Conservation (phyloP, 2,329 filamentous ascomycete genomes). For the Trichoderma arundinaceum region DNA sequence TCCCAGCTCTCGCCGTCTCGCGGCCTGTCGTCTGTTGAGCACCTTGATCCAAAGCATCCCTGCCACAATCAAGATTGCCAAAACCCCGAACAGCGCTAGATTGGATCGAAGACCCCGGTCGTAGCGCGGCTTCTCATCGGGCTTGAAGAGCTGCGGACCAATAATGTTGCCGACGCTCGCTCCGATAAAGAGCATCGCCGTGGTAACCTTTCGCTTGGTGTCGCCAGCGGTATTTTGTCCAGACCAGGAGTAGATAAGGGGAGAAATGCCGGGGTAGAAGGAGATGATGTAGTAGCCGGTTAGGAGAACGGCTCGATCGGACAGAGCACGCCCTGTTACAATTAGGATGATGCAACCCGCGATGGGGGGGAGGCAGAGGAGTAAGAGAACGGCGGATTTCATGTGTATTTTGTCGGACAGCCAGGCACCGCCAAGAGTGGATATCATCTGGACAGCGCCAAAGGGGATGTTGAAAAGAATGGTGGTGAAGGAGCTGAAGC, state of each 20-base stretch:
- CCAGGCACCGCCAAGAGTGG: slow-evolving; percentile 63
- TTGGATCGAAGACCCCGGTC: slow-evolving; percentile 63
- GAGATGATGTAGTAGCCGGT: slow-evolving; percentile 65
- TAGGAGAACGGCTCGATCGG: slow-evolving; percentile 56
- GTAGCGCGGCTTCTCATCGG: slow-evolving; percentile 63
- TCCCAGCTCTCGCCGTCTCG: slow-evolving; percentile 44
- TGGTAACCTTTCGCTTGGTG: slow-evolving; percentile 70
- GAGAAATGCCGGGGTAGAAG: slow-evolving; percentile 62
- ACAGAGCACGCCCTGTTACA: slow-evolving; percentile 51
- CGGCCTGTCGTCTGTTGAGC: slow-evolving; percentile 57
- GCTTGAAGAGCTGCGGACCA: slow-evolving; percentile 65
- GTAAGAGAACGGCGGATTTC: slow-evolving; percentile 60
- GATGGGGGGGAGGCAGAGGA: slow-evolving; percentile 63
- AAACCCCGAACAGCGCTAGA: slow-evolving; percentile 62
- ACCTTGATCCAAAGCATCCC: slow-evolving; percentile 48
- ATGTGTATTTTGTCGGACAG: slow-evolving; percentile 59
- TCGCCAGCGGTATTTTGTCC: slow-evolving; percentile 67
- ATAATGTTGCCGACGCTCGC: slow-evolving; percentile 68
- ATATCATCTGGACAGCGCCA: slow-evolving; percentile 63
- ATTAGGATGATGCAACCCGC: slow-evolving; percentile 61
- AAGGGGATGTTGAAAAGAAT: slow-evolving; percentile 68
- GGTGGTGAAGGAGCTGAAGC: slow-evolving; percentile 60
- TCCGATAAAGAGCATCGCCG: slow-evolving; percentile 64
- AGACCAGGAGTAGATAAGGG: slow-evolving; percentile 62
- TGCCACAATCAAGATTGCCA: slow-evolving; percentile 54